Evolutionary conservation across 2,329 filamentous ascomycete genomes (phyloP).

Genomic region (Aspergillus neotritici): DNA sequence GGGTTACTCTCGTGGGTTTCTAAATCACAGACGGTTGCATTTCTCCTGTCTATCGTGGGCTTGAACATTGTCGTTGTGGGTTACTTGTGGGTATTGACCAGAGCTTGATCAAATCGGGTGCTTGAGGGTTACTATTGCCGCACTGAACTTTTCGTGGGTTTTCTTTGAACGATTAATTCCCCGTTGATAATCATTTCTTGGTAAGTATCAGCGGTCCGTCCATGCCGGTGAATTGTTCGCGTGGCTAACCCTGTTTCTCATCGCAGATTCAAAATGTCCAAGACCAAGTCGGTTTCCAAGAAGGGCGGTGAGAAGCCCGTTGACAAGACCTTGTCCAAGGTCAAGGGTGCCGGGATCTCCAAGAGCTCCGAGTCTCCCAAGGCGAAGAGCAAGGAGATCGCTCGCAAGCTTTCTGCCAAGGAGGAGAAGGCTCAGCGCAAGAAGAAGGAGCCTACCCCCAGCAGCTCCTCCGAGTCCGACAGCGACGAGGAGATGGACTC

Average conservation of each 20-base stretch:
- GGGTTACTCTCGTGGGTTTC: slow-evolving; percentile 38
- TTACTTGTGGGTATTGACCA: slow-evolving; percentile 34
- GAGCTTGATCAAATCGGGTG: slow-evolving; percentile 24
- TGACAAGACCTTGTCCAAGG: slow-evolving; percentile 43
- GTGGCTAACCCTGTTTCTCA: slow-evolving; percentile 14
- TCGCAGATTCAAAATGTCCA: slow-evolving; percentile 38
- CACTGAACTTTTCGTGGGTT: slow-evolving; percentile 22
- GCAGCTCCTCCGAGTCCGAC: slow-evolving; percentile 31
- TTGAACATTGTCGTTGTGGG: slow-evolving; percentile 40
- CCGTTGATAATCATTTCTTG: slow-evolving; percentile 3
- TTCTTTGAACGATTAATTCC: slow-evolving; percentile 1
- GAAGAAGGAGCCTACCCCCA: slow-evolving; percentile 39
- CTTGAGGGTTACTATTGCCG: slow-evolving; percentile 36
- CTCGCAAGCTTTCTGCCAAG: slow-evolving; percentile 37
- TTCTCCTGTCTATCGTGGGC: slow-evolving; percentile 42
- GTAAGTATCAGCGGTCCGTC: slow-evolving; percentile 19
- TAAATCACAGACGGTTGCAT: slow-evolving; percentile 36
- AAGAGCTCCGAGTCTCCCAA: slow-evolving; percentile 42
- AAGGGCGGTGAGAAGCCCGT: slow-evolving; percentile 36
- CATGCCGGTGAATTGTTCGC: slow-evolving; percentile 5
- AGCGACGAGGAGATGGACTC: slow-evolving; percentile 36
- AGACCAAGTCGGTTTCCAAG: slow-evolving; percentile 38
- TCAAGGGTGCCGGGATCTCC: slow-evolving; percentile 43
- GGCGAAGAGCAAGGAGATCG: slow-evolving; percentile 43
- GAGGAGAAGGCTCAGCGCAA: slow-evolving; percentile 39